phyloP scores from a whole-genome alignment of 805 yeast genomes.

The Saturnispora kantuleensis region DNA sequence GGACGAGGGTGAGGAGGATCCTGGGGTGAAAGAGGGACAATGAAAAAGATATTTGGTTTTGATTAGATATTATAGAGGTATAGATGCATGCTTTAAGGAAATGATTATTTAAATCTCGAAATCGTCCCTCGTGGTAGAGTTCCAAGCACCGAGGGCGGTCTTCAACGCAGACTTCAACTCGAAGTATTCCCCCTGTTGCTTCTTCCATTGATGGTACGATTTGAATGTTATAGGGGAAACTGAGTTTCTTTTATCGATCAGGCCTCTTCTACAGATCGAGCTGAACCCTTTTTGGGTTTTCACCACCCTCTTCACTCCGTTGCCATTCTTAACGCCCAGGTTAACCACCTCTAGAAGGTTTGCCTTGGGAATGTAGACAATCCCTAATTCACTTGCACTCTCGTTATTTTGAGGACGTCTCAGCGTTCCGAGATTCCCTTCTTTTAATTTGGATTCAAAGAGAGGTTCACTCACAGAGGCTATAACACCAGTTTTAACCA shows the following conservation, averaged over 20 bases:
- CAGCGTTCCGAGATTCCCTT: slow-evolving; percentile 1
- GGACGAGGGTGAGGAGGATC: slow-evolving; percentile 18
- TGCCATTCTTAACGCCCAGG: slow-evolving; percentile 56
- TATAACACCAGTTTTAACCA: not conserved
- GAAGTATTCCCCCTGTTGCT: not conserved
- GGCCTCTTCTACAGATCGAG: slow-evolving; percentile 9
- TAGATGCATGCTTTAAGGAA: not conserved
- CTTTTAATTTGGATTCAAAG: not conserved
- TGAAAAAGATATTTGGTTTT: not conserved
- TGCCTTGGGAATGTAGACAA: slow-evolving; percentile 20
- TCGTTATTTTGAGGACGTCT: slow-evolving; percentile 7
- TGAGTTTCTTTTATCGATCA: slow-evolving; percentile 8
- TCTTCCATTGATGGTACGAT: slow-evolving; percentile 15
- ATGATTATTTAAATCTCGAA: slow-evolving; percentile 6
- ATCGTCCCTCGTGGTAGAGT: slow-evolving; percentile 9
- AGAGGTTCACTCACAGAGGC: slow-evolving; percentile 9
- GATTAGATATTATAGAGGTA: not conserved
- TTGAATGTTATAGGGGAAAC: not conserved
- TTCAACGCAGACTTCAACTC: slow-evolving; percentile 7
- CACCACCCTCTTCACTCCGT: slow-evolving; percentile 35
- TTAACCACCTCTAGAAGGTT: slow-evolving; percentile 32
- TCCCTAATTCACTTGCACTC: slow-evolving; percentile 21
- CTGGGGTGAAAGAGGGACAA: slow-evolving; percentile 1
- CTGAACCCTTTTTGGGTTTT: slow-evolving; percentile 26
- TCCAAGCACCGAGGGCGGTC: slow-evolving; percentile 12